phyloP scores from a whole-genome alignment of 2,329 filamentous ascomycete genomes.

The Zasmidium citrigriseum region DNA sequence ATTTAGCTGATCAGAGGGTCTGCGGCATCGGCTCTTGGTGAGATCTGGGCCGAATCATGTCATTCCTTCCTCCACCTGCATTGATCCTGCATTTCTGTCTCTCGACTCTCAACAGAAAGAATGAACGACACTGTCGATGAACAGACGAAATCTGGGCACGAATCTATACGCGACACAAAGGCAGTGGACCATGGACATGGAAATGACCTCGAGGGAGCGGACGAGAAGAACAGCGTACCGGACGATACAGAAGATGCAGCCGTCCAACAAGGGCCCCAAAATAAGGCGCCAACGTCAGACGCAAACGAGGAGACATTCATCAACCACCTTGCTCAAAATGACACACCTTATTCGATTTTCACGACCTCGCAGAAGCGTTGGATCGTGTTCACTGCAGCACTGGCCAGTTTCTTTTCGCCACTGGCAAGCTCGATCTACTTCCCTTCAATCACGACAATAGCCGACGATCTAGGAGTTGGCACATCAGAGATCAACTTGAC shows the following conservation, averaged over 20 bases:
- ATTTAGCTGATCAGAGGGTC: no score
- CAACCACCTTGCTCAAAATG: background rate
- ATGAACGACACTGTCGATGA: no score
- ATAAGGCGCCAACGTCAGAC: background rate
- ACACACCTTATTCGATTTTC: conserved; percentile 29
- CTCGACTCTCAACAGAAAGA: no score
- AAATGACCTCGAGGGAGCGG: no score
- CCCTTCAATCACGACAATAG: conserved; percentile 52
- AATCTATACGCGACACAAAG: no score
- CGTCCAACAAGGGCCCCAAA: background rate
- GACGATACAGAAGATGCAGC: background rate
- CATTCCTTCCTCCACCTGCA: no score
- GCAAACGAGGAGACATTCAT: background rate
- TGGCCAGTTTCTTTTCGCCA: conserved; percentile 56
- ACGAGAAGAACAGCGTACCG: no score
- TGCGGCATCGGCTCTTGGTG: no score
- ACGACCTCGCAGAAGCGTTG: conserved; percentile 42
- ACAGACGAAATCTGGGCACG: no score
- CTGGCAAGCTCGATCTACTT: conserved; percentile 56
- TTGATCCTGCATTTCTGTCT: no score
- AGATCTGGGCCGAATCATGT: no score
- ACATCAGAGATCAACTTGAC: conserved; percentile 48
- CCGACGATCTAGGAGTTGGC: conserved; percentile 48
- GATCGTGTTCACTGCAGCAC: conserved; percentile 51
- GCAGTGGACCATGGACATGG: no score